Conservation (phyloP, 768 basidiomycete species). For the Amanita exitialis region DNA sequence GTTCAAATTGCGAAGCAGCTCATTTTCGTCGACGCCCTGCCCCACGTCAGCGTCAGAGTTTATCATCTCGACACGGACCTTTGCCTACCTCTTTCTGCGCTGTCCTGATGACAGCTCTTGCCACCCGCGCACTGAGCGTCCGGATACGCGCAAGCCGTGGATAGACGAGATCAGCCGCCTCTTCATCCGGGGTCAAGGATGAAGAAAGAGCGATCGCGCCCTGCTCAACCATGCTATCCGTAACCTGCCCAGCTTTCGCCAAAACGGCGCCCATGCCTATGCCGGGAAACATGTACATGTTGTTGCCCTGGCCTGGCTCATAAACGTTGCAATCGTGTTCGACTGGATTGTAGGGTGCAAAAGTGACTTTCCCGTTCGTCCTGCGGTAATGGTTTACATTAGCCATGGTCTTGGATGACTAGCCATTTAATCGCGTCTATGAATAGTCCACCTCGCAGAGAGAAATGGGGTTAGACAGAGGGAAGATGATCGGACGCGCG, state of each 20-base stretch:
- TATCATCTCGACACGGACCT: constrained; percentile 9
- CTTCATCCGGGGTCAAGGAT: constrained; percentile 47
- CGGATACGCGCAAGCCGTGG: constrained; percentile 60
- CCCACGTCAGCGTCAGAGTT: not conserved
- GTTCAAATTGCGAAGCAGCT: constrained; percentile 33
- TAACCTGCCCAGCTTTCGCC: constrained; percentile 45
- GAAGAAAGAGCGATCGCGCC: constrained; percentile 51
- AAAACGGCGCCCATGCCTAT: constrained; percentile 57
- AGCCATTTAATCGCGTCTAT: constrained; percentile 50
- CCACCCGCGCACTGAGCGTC: constrained; percentile 53
- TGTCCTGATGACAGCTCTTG: constrained; percentile 49
- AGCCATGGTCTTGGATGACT: constrained; percentile 6
- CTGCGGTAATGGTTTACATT: constrained; percentile 16
- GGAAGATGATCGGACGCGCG: constrained; percentile 70
- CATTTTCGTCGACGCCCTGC: constrained; percentile 36
- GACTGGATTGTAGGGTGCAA: constrained; percentile 58
- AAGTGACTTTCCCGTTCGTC: constrained; percentile 59
- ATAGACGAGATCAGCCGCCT: constrained; percentile 46
- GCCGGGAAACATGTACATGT: constrained; percentile 63
- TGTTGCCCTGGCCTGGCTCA: constrained; percentile 73
- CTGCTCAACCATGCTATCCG: constrained; percentile 62
- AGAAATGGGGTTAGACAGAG: constrained; percentile 64
- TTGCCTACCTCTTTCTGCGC: constrained; percentile 49
- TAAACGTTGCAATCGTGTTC: constrained; percentile 34
- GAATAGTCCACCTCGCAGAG: constrained; percentile 53